Evolutionary conservation across 2,329 filamentous ascomycete genomes (phyloP).

Genomic region (Ceratocystis huliohia): DNA sequence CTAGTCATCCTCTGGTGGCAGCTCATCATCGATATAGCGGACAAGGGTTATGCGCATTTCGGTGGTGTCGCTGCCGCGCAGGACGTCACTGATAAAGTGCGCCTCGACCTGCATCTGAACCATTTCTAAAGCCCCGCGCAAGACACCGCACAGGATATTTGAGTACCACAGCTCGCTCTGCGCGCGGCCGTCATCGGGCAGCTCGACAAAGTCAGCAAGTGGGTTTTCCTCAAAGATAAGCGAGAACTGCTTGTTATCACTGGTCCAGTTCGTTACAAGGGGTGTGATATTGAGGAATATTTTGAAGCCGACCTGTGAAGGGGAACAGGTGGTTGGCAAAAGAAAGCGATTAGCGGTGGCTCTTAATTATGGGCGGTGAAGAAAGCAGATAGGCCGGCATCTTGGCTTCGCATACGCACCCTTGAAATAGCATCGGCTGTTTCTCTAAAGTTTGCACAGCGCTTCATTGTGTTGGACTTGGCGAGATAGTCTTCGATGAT

Average conservation of each 20-base stretch:
- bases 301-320: constrained; percentile 78
- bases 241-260: constrained; percentile 91
- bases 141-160: constrained; percentile 87
- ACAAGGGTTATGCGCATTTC: constrained; percentile 92
- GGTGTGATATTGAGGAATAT: constrained; percentile 97
- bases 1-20: constrained; percentile 92
- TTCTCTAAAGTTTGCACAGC: constrained; percentile 86
- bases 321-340: background rate
- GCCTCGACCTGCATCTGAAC: constrained; percentile 98
- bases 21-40: constrained; percentile 91
- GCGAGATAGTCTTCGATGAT: constrained; percentile 96
- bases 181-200: constrained; percentile 87
- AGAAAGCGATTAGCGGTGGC: background rate
- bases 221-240: constrained; percentile 95
- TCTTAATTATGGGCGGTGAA: background rate
- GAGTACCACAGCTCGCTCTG: constrained; percentile 98
- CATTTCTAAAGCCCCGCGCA: constrained; percentile 90
- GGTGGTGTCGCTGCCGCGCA: constrained; percentile 88
- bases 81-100: constrained; percentile 85
- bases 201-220: constrained; percentile 89
- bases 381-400: background rate
- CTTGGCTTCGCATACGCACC: constrained; percentile 37
- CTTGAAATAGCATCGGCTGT: constrained; percentile 95
- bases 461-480: constrained; percentile 78
- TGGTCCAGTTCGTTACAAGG: constrained; percentile 87